Evolutionary conservation across 2,329 filamentous ascomycete species (phyloP).

Genomic region (Emmonsia crescens): DNA sequence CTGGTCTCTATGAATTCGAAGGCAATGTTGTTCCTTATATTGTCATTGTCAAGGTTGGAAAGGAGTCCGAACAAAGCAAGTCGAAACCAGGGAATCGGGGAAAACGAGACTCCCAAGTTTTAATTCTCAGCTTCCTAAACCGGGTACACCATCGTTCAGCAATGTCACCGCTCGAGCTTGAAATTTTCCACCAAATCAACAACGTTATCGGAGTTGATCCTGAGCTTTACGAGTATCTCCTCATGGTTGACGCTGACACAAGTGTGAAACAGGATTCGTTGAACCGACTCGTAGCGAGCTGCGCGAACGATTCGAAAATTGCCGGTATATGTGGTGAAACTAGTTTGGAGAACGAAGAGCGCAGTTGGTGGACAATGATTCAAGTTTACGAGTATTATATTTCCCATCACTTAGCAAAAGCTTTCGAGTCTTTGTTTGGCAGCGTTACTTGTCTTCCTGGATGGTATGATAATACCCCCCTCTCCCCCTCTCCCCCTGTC

Average conservation of each 20-base stretch:
- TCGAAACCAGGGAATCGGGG: conserved; percentile 94
- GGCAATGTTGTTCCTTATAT: conserved; percentile 95
- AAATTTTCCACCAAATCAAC: conserved; percentile 99
- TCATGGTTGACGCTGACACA: conserved; percentile 98
- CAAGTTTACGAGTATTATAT: conserved; percentile 99
- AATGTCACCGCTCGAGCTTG: conserved; percentile 91
- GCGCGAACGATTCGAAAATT: conserved; percentile 89
- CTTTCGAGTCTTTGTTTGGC: conserved; percentile 94
- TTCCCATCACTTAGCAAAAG: conserved; percentile 91
- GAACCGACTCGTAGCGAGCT: conserved; percentile 84
- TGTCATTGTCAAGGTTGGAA: conserved; percentile 93
- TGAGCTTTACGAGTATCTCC: conserved; percentile 89
- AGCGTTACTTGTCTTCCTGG: conserved; percentile 97
- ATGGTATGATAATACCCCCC: conserved; percentile 57
- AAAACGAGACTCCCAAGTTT: conserved; percentile 94
- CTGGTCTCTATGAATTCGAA: conserved; percentile 92
- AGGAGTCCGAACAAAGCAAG: conserved; percentile 84
- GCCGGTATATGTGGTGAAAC: conserved; percentile 97
- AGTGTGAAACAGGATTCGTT: conserved; percentile 84
- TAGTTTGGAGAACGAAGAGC: conserved; percentile 86
- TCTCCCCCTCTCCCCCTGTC: not conserved
- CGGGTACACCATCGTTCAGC: conserved; percentile 86
- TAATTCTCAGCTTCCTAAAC: conserved; percentile 96
- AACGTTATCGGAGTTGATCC: conserved; percentile 98
- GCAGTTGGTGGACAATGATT: conserved; percentile 99